phyloP scores from a whole-genome alignment of 192 early-diverging fungal species.

The Coemansia sp. region DNA sequence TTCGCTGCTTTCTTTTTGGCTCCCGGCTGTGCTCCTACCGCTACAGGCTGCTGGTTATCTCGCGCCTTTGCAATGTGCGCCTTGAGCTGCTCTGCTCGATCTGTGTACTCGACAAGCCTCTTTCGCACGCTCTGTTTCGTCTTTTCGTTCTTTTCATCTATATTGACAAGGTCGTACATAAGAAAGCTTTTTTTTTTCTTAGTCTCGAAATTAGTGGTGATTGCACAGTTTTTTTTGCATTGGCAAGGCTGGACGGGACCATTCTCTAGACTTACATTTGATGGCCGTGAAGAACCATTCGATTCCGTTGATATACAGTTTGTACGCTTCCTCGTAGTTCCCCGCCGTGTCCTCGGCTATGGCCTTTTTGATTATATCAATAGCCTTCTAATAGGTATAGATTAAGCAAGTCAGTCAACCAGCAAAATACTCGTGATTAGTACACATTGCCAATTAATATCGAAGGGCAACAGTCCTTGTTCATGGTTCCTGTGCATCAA shows the following conservation, averaged over 20 bases:
- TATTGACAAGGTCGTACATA: neutral
- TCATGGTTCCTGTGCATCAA: neutral
- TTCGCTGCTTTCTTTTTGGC: slow-evolving; percentile 49
- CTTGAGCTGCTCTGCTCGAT: slow-evolving; percentile 92
- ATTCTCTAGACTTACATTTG: slow-evolving; percentile 60
- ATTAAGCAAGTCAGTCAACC: neutral
- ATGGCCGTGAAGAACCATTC: slow-evolving; percentile 94
- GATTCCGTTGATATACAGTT: slow-evolving; percentile 82
- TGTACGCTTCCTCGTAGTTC: slow-evolving; percentile 90
- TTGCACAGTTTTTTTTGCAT: no score
- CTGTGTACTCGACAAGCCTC: slow-evolving; percentile 90
- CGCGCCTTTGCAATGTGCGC: slow-evolving; percentile 73
- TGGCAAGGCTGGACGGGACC: neutral
- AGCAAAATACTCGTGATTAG: neutral
- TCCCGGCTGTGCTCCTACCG: slow-evolving; percentile 43
- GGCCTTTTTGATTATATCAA: slow-evolving; percentile 89
- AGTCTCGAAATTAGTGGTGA: no score
- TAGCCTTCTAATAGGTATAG: slow-evolving; percentile 65
- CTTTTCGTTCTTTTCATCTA: slow-evolving; percentile 91
- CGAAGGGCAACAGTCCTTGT: neutral
- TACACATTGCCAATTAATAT: neutral
- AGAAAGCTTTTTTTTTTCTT: neutral
- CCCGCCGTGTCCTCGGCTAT: slow-evolving; percentile 88
- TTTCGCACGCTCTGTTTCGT: slow-evolving; percentile 80
- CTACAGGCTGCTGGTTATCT: slow-evolving; percentile 64